Conservation (phyloP, 2,329 filamentous ascomycete genomes). For the Pseudogymnoascus sp. region DNA sequence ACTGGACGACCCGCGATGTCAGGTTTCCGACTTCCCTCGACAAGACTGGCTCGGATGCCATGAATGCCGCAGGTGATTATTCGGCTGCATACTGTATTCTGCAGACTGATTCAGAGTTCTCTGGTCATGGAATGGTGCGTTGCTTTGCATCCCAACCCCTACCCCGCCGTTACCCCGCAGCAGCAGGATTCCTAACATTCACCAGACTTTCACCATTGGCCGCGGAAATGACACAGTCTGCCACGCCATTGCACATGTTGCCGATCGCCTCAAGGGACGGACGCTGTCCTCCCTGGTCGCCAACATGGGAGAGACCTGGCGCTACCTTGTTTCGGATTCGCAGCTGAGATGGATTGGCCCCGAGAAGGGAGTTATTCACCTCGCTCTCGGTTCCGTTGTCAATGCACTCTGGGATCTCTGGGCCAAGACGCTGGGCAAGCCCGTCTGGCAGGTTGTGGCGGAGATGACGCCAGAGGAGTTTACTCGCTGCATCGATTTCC, state of each 20-base stretch:
- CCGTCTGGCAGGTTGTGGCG: constrained; percentile 78
- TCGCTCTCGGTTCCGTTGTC: constrained; percentile 76
- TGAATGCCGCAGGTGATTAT: constrained; percentile 92
- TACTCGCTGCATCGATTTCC: constrained; percentile 80
- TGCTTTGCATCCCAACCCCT: neutral
- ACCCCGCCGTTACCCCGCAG: neutral
- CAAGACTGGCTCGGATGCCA: constrained; percentile 93
- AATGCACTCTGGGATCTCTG: constrained; percentile 90
- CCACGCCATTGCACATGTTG: constrained; percentile 68
- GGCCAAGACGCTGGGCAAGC: constrained; percentile 77
- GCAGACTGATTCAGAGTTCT: constrained; percentile 64
- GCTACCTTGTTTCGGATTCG: constrained; percentile 78
- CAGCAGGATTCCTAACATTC: neutral
- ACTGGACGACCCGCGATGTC: constrained; percentile 65
- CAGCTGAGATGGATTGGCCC: constrained; percentile 89
- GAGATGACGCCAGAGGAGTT: constrained; percentile 85
- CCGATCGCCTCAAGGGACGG: constrained; percentile 64
- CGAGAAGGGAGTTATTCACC: constrained; percentile 86
- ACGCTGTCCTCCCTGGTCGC: constrained; percentile 67
- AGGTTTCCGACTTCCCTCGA: constrained; percentile 87
- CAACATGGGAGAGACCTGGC: constrained; percentile 81
- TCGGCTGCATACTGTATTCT: constrained; percentile 92
- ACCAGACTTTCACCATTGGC: constrained; percentile 63
- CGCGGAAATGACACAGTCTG: constrained; percentile 89
- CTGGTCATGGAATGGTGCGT: constrained; percentile 71